These are phyloP conservation scores for Nepenthes gracilis DNA, from an alignment of 148 eudicot genomes.

Conservation along the genomic window DNA sequence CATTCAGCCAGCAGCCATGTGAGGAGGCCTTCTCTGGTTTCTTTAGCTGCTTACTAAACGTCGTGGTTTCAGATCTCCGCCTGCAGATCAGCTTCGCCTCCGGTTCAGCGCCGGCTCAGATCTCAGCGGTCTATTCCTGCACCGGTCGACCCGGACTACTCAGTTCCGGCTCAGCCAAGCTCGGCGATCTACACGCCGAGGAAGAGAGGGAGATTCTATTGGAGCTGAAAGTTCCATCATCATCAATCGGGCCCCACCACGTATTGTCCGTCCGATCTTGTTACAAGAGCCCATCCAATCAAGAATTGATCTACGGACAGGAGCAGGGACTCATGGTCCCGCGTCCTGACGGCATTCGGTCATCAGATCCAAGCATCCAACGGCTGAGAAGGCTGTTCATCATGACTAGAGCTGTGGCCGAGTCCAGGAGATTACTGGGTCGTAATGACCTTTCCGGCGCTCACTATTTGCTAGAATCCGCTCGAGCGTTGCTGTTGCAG, in stretches of 20 bases:
- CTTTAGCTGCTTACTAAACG: slow-evolving; percentile 29
- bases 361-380: slow-evolving; percentile 45
- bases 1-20: slow-evolving; percentile 9
- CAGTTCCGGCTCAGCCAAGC: slow-evolving; percentile 30
- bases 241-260: slow-evolving; percentile 36
- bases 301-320: slow-evolving; percentile 32
- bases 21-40: slow-evolving; percentile 33
- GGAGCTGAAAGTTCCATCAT: slow-evolving; percentile 60
- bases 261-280: slow-evolving; percentile 48
- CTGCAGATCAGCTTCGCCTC: slow-evolving; percentile 41
- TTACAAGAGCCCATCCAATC: slow-evolving; percentile 48
- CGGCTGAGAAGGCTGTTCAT: slow-evolving; percentile 61
- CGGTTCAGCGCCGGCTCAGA: slow-evolving; percentile 55
- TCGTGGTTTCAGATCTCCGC: slow-evolving; percentile 51
- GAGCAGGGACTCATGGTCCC: slow-evolving; percentile 51
- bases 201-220: slow-evolving; percentile 69
- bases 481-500: slow-evolving; percentile 52
- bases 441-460: slow-evolving; percentile 55
- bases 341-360: slow-evolving; percentile 51
- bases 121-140: slow-evolving; percentile 53
- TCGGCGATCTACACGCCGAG: slow-evolving; percentile 57
- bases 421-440: slow-evolving; percentile 46
- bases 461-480: slow-evolving; percentile 52
- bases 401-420: slow-evolving; percentile 75
- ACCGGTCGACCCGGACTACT: slow-evolving; percentile 33